These are phyloP conservation scores for Chaetomiaceae sp. DNA, from an alignment of 2,329 filamentous ascomycete species.

Conservation along the genomic window DNA sequence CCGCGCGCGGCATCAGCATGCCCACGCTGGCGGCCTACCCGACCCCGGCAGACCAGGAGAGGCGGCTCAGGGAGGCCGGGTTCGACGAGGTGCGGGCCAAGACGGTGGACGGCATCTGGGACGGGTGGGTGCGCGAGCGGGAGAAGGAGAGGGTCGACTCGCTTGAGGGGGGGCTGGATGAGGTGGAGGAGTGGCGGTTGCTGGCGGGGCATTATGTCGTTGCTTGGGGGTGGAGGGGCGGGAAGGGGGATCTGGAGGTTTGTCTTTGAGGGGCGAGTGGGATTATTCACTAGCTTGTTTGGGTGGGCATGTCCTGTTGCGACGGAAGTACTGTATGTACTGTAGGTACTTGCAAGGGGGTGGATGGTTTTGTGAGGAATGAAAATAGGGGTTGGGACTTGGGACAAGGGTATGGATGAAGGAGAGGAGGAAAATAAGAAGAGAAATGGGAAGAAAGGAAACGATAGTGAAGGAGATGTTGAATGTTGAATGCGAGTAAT, in stretches of 20 bases:
- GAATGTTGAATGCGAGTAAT: no score
- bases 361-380: no score
- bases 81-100: constrained; percentile 40
- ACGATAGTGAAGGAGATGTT: no score
- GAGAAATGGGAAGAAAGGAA: no score
- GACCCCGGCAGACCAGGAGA: constrained; percentile 62
- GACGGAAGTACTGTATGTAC: no score
- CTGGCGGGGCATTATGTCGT: constrained; percentile 86
- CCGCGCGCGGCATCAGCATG: constrained; percentile 74
- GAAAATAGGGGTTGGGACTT: no score
- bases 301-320: no score
- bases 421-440: no score
- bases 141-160: constrained; percentile 77
- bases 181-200: constrained; percentile 90
- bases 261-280: no score
- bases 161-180: constrained; percentile 82
- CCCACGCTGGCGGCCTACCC: constrained; percentile 75
- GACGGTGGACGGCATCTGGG: constrained; percentile 56
- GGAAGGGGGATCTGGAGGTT: constrained; percentile 30
- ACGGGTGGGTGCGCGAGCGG: constrained; percentile 61
- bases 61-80: constrained; percentile 61
- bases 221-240: constrained; percentile 76
- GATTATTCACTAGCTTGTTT: background rate
- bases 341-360: no score
- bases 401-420: no score